A percentile compares a stretch with the other conserved stretches of the same genome.
These are phyloP conservation scores for Colletotrichum sidae DNA, from an alignment of 2,329 filamentous ascomycete genomes.

Conservation along the genomic window DNA sequence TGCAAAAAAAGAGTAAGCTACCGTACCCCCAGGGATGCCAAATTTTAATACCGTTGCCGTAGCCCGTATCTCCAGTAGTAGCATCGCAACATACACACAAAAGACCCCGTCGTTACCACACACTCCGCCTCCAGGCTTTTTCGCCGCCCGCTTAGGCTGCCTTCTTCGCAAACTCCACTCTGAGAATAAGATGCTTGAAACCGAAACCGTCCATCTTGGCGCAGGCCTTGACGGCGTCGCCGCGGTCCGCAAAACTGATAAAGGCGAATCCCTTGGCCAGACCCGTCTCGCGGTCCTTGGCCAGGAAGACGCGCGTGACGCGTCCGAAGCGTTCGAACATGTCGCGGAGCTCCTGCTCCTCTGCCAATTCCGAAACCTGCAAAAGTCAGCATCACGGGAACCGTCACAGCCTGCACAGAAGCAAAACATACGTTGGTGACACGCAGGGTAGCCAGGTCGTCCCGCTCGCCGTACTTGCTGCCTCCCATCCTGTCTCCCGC, in stretches of 20 bases:
- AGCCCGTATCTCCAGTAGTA: slow-evolving; percentile 36
- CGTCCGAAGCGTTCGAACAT: slow-evolving; percentile 98
- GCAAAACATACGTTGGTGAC: slow-evolving; percentile 88
- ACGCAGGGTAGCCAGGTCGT: slow-evolving; percentile 94
- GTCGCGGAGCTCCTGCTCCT: slow-evolving; percentile 93
- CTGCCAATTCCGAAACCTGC: slow-evolving; percentile 95
- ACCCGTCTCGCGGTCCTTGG: slow-evolving; percentile 96
- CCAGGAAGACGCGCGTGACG: slow-evolving; percentile 96
- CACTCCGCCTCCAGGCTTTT: not conserved
- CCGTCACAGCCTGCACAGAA: slow-evolving; percentile 6
- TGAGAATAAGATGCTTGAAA: slow-evolving; percentile 87
- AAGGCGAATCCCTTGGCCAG: slow-evolving; percentile 99
- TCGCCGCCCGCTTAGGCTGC: slow-evolving; percentile 50
- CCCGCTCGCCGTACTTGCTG: slow-evolving; percentile 87
- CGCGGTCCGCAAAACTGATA: slow-evolving; percentile 93
- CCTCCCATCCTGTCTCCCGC: slow-evolving; percentile 87
- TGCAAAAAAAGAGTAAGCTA: slow-evolving; percentile 31
- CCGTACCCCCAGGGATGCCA: slow-evolving; percentile 35
- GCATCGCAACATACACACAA: slow-evolving; percentile 17
- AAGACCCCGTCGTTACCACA: slow-evolving; percentile 28
- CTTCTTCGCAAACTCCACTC: slow-evolving; percentile 90
- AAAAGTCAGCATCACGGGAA: slow-evolving; percentile 42
- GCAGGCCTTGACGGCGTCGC: slow-evolving; percentile 91
- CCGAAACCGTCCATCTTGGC: slow-evolving; percentile 98
- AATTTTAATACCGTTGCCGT: slow-evolving; percentile 35